Conservation (phyloP, 768 basidiomycete genomes). For the Tulasnella sp. region DNA sequence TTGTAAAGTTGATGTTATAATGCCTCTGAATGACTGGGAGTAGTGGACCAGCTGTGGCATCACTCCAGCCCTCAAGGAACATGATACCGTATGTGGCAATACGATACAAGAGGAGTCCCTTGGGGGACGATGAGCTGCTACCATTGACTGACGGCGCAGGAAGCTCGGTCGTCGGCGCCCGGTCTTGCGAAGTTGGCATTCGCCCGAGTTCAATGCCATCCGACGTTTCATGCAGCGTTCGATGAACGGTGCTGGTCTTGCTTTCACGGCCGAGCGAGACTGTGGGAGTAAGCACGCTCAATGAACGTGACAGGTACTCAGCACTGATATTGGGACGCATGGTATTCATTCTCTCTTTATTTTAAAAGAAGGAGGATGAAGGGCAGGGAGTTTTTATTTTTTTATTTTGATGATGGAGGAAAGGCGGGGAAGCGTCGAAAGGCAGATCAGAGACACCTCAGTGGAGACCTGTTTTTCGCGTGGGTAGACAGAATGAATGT, state of each 20-base stretch:
- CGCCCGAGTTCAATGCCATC: not conserved
- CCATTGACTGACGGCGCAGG: not conserved
- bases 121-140: not conserved
- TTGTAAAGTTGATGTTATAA: constrained; percentile 5
- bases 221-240: not conserved
- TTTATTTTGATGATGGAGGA: not conserved
- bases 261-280: not conserved
- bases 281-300: not conserved
- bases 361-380: not conserved
- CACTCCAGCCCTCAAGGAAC: constrained; percentile 8
- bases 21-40: constrained; percentile 1
- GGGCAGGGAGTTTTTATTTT: too few species aligned
- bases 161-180: not conserved
- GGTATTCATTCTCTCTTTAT: not conserved
- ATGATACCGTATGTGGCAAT: not conserved
- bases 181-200: not conserved
- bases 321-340: not conserved
- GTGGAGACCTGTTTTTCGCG: not conserved
- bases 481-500: not conserved
- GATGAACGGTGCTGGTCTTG: not conserved
- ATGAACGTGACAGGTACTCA: not conserved
- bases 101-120: not conserved
- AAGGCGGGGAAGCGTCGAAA: not conserved
- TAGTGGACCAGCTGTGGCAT: constrained; percentile 1
- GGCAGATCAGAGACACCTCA: not conserved